Evolutionary conservation across 176 grass and related monocot genomes (phyloP), one percentile per base, ranked within the genome.

Genomic region (Avena insularis): DNA sequence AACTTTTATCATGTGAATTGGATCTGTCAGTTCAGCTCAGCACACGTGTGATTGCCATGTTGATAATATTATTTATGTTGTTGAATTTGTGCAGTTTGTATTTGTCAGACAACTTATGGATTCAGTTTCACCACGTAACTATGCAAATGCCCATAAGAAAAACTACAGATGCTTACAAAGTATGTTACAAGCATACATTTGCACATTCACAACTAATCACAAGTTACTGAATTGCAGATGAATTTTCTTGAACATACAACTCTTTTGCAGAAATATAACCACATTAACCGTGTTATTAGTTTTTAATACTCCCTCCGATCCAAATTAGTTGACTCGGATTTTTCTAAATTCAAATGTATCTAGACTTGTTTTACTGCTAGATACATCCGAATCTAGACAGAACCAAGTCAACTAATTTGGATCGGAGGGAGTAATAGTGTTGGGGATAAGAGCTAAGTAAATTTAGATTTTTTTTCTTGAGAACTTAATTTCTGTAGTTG

Each of bases 1-100:
- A 45, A 38, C 20, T 20, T 33, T 68, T 79, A 57, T 65, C 45
- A 72, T 90, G 54, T 72, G 79, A 83, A 83, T 83, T 29, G 48
- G 23, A 71, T 88, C 9, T 74, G 59, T 15, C 15, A 85, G 16
- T 77, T 79, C 16, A 76, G 19, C 80, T 83, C 73, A 77, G 23
- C 40, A 48, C 23, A 67, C 4, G 19, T 49, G 54, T 46, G 25
- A 54, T 47, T 78, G 16, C 74, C 48, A 68, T 61, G 83, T 27
- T 66, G 27, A 53, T 76, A 68, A 70, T 80, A 53, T 48, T 63
- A 31, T 55, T 83, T 59, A 61, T 76, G 59, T 82, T 80, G 20
- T 9, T 76, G 27, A 83, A 31, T 64, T 82, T 75, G n/a, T 68
- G 35, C 35, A 62, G 31, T 77, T 15, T 83, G 33, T 77, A 48